Evolutionary conservation across 2,329 filamentous ascomycete species (phyloP).

Genomic region (Colletotrichum nymphaeae): DNA sequence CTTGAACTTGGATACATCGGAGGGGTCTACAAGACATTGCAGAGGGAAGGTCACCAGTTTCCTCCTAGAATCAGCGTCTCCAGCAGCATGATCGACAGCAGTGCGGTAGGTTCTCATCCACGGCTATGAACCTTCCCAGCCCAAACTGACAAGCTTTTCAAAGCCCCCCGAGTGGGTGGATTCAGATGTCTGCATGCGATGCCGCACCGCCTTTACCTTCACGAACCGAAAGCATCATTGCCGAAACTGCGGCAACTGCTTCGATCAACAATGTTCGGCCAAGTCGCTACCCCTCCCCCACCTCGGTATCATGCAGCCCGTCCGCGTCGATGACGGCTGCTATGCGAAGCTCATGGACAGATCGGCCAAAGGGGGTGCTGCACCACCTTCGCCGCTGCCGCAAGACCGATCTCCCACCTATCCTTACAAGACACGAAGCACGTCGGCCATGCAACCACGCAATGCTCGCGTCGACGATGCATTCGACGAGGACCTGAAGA

Average conservation of each 20-base stretch:
- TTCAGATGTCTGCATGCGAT: conserved; percentile 98
- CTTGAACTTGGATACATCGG: conserved; percentile 87
- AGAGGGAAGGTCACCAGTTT: conserved; percentile 88
- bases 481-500: conserved; percentile 95
- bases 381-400: conserved; percentile 32
- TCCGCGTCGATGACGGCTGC: conserved; percentile 96
- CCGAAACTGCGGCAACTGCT: conserved; percentile 96
- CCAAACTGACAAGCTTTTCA: conserved; percentile 47
- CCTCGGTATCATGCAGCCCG: conserved; percentile 89
- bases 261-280: conserved; percentile 93
- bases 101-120: conserved; percentile 73
- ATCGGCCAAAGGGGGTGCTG: conserved; percentile 55
- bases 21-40: conserved; percentile 85
- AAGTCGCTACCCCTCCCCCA: conserved; percentile 91
- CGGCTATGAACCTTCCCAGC: neutral
- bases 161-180: conserved; percentile 95
- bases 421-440: conserved; percentile 73
- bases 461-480: conserved; percentile 88
- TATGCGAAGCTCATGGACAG: conserved; percentile 89
- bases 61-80: conserved; percentile 87
- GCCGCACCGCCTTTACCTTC: conserved; percentile 93
- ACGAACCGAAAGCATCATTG: conserved; percentile 99
- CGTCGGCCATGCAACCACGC: conserved; percentile 85
- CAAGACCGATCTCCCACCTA: conserved; percentile 60
- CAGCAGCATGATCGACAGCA: conserved; percentile 98